Conservation (phyloP, 345 rosid species). For the Chamaenerion angustifolium region DNA sequence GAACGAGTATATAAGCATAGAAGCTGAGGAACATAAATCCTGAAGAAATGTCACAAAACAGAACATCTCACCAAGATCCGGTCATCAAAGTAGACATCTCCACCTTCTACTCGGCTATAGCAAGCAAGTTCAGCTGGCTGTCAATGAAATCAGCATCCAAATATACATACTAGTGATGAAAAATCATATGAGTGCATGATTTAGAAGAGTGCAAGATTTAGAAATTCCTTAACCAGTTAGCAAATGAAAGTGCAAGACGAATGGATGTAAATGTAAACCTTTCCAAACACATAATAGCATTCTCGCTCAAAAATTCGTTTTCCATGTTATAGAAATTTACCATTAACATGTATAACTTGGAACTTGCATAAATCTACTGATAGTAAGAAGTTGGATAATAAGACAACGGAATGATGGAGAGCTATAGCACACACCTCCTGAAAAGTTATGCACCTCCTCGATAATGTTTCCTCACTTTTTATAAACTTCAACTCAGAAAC, state of each 20-base stretch:
- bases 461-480: constrained; percentile 76
- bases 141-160: constrained; percentile 5
- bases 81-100: constrained; percentile 67
- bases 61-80: constrained; percentile 57
- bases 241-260: too few species aligned
- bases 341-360: too few species aligned
- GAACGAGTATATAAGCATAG: constrained; percentile 9
- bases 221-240: too few species aligned
- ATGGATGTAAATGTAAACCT: too few species aligned
- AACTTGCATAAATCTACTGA: too few species aligned
- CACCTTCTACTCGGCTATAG: constrained; percentile 84
- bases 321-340: too few species aligned
- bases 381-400: background rate
- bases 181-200: background rate
- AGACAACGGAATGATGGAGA: background rate
- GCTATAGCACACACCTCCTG: constrained; percentile 52
- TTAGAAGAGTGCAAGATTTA: background rate
- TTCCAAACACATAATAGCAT: too few species aligned
- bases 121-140: constrained; percentile 90
- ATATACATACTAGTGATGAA: background rate
- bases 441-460: constrained; percentile 65
- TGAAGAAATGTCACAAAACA: constrained; percentile 9
- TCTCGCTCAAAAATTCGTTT: too few species aligned
- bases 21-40: constrained; percentile 8
- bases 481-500: constrained; percentile 80